phyloP scores from a whole-genome alignment of 129 eudicot species.

The Chrysanthemum lavandulifolium region DNA sequence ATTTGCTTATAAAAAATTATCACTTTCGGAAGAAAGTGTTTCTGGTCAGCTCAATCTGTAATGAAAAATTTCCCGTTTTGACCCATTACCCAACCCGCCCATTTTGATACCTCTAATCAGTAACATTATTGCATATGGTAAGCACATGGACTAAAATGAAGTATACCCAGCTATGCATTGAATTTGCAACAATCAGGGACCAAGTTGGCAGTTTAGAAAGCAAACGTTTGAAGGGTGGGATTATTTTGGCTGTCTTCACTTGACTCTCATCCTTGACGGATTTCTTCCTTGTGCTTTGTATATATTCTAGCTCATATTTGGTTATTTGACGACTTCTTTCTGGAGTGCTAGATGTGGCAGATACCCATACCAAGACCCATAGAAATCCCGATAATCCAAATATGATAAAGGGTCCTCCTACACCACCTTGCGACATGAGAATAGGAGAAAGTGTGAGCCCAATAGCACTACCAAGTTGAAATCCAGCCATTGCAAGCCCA shows the following conservation, averaged over 20 bases:
- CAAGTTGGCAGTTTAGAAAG: conserved; percentile 97
- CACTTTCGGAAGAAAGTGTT: not conserved
- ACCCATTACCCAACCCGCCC: not conserved
- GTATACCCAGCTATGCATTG: conserved; percentile 99
- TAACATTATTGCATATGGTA: not conserved
- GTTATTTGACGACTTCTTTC: conserved; percentile 80
- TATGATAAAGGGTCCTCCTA: conserved; percentile 92
- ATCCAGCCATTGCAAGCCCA: conserved; percentile 99
- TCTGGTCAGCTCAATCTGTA: not conserved
- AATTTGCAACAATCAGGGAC: conserved; percentile 89
- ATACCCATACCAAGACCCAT: conserved; percentile 91
- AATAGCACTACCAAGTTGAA: conserved; percentile 98
- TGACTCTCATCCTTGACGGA: conserved; percentile 38
- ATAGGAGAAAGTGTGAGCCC: conserved; percentile 98
- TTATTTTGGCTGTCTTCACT: conserved; percentile 43
- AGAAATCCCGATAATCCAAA: conserved; percentile 89
- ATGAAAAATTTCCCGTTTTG: not conserved
- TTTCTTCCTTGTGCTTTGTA: conserved; percentile 47
- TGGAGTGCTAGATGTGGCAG: conserved; percentile 95
- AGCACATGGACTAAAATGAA: conserved; percentile 16
- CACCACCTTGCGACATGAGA: conserved; percentile 95
- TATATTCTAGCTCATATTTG: conserved; percentile 62
- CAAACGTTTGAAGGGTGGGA: conserved; percentile 85
- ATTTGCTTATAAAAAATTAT: not conserved
- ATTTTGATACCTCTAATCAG: not conserved